A percentile compares a stretch with the other conserved stretches of the same genome.
These are phyloP conservation scores for Clonostachys chloroleuca DNA, from an alignment of 2,329 filamentous ascomycete species.

Conservation along the genomic window DNA sequence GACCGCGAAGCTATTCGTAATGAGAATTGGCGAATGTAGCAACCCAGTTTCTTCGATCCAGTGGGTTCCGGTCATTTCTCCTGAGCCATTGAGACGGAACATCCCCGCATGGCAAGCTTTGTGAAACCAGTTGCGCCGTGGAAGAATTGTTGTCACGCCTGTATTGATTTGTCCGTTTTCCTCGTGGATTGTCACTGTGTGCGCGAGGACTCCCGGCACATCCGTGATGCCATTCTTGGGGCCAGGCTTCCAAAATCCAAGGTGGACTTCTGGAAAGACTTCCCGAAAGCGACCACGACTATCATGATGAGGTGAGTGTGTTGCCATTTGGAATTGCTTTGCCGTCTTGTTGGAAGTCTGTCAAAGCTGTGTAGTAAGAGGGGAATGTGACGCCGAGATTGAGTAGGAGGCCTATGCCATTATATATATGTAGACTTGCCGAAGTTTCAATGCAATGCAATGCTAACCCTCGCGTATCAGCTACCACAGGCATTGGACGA, in stretches of 20 bases:
- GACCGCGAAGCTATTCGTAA: conserved; percentile 53
- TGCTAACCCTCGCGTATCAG: too few relatives aligned
- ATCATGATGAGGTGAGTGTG: too few relatives aligned
- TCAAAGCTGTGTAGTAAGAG: too few relatives aligned
- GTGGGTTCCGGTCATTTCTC: conserved; percentile 53
- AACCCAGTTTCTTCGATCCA: conserved; percentile 55
- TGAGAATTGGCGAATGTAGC: conserved; percentile 48
- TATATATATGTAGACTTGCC: too few relatives aligned
- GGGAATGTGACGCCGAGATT: too few relatives aligned
- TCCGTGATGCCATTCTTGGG: conserved; percentile 46
- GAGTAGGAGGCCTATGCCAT: too few relatives aligned
- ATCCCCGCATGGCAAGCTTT: too few relatives aligned
- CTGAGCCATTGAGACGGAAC: conserved; percentile 48
- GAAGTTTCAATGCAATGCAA: too few relatives aligned
- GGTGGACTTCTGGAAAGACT: conserved; percentile 33
- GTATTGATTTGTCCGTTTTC: conserved; percentile 33
- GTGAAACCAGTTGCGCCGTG: conserved; percentile 31
- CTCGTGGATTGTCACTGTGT: conserved; percentile 27
- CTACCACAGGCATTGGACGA: too few relatives aligned
- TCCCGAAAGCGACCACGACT: conserved; percentile 17
- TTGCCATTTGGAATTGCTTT: too few relatives aligned
- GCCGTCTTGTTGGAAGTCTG: too few relatives aligned
- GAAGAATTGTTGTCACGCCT: conserved; percentile 44
- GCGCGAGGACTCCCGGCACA: conserved; percentile 40
- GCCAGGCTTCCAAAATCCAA: conserved; percentile 37